Conservation (phyloP, 352 stramenopile species). For the Phytophthora foliorum region DNA sequence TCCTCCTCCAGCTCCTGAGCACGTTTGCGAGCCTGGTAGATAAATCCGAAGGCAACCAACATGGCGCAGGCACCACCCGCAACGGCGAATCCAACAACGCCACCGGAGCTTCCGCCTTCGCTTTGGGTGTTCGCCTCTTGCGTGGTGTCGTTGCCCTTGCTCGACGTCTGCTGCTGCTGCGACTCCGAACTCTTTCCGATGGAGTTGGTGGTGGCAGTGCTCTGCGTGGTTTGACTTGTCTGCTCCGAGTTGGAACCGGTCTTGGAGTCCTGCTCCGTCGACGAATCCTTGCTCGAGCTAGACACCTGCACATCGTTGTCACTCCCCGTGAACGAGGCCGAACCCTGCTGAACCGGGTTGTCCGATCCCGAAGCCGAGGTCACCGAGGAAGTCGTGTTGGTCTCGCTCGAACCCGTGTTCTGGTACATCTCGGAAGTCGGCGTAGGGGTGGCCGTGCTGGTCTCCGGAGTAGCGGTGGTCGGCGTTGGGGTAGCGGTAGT, state of each 20-base stretch:
- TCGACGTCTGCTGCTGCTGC: slow-evolving; percentile 35
- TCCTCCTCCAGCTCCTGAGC: slow-evolving; percentile 63
- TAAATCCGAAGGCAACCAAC: slow-evolving; percentile 75
- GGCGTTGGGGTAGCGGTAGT: slow-evolving; percentile 21
- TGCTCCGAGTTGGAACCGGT: slow-evolving; percentile 30
- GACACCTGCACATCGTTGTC: slow-evolving; percentile 29
- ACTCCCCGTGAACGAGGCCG: slow-evolving; percentile 24
- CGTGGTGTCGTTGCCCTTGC: slow-evolving; percentile 31
- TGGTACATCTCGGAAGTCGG: slow-evolving; percentile 28
- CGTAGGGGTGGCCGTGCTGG: slow-evolving; percentile 18
- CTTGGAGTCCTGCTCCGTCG: slow-evolving; percentile 25
- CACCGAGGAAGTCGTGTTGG: slow-evolving; percentile 25
- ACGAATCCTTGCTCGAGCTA: slow-evolving; percentile 25
- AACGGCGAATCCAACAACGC: slow-evolving; percentile 41
- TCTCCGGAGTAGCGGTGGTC: slow-evolving; percentile 16
- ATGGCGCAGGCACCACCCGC: slow-evolving; percentile 47
- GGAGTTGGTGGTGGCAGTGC: slow-evolving; percentile 29
- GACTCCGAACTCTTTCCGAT: slow-evolving; percentile 38
- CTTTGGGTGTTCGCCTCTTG: slow-evolving; percentile 60
- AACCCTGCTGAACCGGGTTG: slow-evolving; percentile 13
- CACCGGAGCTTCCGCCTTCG: neutral
- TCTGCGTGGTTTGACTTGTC: slow-evolving; percentile 28
- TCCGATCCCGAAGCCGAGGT: slow-evolving; percentile 24
- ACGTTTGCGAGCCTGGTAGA: slow-evolving; percentile 81
- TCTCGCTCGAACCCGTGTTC: slow-evolving; percentile 23